Evolutionary conservation across 2,329 filamentous ascomycete genomes (phyloP), one percentile per base, ranked within the genome.

Genomic region (Exophiala viscosa): DNA sequence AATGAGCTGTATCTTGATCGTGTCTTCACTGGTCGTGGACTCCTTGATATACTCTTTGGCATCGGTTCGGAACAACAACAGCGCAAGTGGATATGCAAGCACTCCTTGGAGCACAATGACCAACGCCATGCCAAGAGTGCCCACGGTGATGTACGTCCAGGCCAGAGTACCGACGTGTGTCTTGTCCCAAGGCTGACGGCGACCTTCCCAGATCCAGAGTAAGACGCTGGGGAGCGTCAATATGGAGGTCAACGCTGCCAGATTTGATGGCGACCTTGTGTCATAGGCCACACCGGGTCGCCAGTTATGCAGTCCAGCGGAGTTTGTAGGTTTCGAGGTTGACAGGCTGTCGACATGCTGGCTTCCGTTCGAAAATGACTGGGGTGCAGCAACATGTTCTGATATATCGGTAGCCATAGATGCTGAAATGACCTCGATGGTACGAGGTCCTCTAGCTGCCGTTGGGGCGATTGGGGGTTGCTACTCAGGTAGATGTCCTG

Each of bases 111-210:
- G 15, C 13, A 55, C 13, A 13, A 55, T 45, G 43, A 51, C 43
- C 35, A 42, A 28, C 8, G 42, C 14, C 10, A 50, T 49, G 28
- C 60, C 58, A n/a, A 62, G 14, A 1, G 52, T 61, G 45, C 60
- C 58, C 13, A 52, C 47, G 5, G 55, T 32, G n/a, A 56, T 17
- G 43, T 52, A 58, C 20, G 57, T 60, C 59, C 60, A 60, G 38
- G 60, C 33, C 28, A 50, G 40, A 44, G 33, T 40, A 18, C 17
- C 14, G 8, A 10, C n/a, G 31, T 45, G 40, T 20, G 34, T 44
- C 8, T 18, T 35, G 31, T 32, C 10, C 20, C 15, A 10, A 14
- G 33, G 23, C 23, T 36, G 15, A 3, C 18, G 38, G 18, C 23
- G n/a, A 11, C 5, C 36, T 14, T 50, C 40, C 15, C 31, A 34